Evolutionary conservation across 208 protist genomes (phyloP), one percentile per base, ranked within the genome.

Genomic region (Acanthamoeba royreba): DNA sequence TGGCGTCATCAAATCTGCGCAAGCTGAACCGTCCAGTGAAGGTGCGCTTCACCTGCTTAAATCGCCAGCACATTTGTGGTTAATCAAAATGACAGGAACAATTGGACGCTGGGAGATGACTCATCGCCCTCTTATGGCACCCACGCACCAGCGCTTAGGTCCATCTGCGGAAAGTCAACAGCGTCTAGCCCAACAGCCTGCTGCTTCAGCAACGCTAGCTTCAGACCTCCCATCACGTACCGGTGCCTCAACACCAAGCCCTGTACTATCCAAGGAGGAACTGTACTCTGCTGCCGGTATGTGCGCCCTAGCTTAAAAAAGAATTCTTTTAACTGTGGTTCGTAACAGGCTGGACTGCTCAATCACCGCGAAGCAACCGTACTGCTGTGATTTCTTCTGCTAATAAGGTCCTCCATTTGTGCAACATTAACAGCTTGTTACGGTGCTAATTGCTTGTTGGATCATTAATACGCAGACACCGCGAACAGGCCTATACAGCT

Each of bases 231-330:
- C 79, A 15, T 38, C 46, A 88, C 31, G 19, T 15, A 11, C 46
- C 4, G 28, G 40, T 4, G 40, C 17, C 69, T n/a, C 45, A 38
- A 61, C 25, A 61, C 31, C 1, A 22, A 88, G 79, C 35, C 79
- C 79, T 22, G 31, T 49, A 11, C 79, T 88, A 25, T 88, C 79
- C 31, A 88, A 88, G 31, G 79, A 88, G 33, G 79, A 88, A 38
- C 79, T 88, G 46, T 88, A 88, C 79, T 88, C 79, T 4, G 40
- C 49, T 22, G 79, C 79, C 43, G 79, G 72, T 53, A 72, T 33
- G 2, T 4, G 3, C 61, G 31, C 2, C 17, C 61, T 1, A n/a
- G 31, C 13, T 33, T 55, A 19, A 55, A 25, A 19, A 55, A 55
- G 9, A 19, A 55, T 55, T 55, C 13, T 25, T 55, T 9, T 25